Evolutionary conservation across 768 basidiomycete genomes (phyloP), one percentile per base, ranked within the genome.

Genomic region (Clavulina sp.): DNA sequence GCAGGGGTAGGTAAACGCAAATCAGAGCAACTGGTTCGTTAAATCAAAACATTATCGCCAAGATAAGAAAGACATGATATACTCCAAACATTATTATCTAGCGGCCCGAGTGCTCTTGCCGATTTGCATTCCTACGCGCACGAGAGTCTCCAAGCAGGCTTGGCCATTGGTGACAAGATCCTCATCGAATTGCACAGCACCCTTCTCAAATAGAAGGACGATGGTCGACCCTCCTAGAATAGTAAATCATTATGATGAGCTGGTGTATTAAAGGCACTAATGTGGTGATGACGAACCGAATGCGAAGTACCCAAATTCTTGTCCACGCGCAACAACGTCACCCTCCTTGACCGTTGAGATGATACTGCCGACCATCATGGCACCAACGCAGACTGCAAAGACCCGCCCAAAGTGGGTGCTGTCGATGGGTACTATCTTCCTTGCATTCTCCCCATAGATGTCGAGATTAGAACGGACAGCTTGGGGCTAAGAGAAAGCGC

Each of bases 351-450:
- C 82, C 0, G 88, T 89, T 3, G 81, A 84, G 59, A 77, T 64
- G 62, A 96, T 97, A 54, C 80, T 86, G 6, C 85, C 89, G 9
- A 85, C 92, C 85, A 89, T 87, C 88, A 92, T 92, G 4, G 88
- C 88, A 23, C 89, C 89, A 5, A 92, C 70, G 57, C 87, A 89
- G 1, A 93, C 88, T 1, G 79, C 81, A 79, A 93, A 87, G 21
- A 96, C 89, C 0, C 79, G 73, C 2, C 93, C 93, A 61, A 95
- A 97, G 43, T 81, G 77, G 0, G 81, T 78, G 54, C 80, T 87
- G 56, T 93, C 80, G 51, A 97, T 92, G 1, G 86, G 85, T 4
- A 93, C 84, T 31, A 99, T 79, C 70, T 89, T 89, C 24, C 95
- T 72, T 4, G 73, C 83, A 58, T 99, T 99, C 66, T 96, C 92